phyloP scores from a whole-genome alignment of 257 asterid species.

The Thymus quinquecostatus region DNA sequence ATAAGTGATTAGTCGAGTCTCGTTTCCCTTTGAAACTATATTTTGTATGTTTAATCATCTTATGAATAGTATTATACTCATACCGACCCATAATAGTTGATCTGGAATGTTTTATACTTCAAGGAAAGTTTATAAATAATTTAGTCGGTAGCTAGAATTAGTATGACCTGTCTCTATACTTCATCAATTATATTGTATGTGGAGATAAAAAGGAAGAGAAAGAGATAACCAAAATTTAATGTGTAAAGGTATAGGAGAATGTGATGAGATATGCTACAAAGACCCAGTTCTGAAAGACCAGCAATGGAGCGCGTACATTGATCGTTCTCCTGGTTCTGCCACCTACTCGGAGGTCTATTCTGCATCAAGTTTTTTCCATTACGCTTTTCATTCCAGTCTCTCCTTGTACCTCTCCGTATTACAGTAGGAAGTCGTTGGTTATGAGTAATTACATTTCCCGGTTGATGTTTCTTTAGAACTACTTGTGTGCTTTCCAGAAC shows the following conservation, averaged over 20 bases:
- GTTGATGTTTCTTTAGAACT: background rate
- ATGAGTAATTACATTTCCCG: background rate
- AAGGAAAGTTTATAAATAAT: background rate
- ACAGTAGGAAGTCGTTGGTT: background rate
- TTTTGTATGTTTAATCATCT: background rate
- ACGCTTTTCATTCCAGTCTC: background rate
- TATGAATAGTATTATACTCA: background rate
- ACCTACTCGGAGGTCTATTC: slow-evolving; percentile 69
- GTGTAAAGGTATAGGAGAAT: slow-evolving; percentile 64
- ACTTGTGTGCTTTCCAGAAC: background rate
- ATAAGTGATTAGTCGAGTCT: background rate
- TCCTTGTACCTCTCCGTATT: background rate
- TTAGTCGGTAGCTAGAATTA: background rate
- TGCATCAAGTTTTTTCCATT: background rate
- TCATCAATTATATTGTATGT: too few relatives aligned
- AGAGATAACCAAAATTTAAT: slow-evolving; percentile 4
- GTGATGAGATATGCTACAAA: slow-evolving; percentile 88
- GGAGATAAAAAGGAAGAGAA: background rate
- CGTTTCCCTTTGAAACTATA: too few relatives aligned
- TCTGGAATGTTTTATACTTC: background rate
- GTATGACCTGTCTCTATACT: background rate
- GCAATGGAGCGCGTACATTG: slow-evolving; percentile 93
- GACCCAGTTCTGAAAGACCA: slow-evolving; percentile 87
- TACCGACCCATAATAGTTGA: background rate
- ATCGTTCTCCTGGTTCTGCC: slow-evolving; percentile 94